Evolutionary conservation across 1,284 basidiomycete genomes (phyloP), one percentile per base, ranked within the genome.

Genomic region (Paramarasmius palmivorus): DNA sequence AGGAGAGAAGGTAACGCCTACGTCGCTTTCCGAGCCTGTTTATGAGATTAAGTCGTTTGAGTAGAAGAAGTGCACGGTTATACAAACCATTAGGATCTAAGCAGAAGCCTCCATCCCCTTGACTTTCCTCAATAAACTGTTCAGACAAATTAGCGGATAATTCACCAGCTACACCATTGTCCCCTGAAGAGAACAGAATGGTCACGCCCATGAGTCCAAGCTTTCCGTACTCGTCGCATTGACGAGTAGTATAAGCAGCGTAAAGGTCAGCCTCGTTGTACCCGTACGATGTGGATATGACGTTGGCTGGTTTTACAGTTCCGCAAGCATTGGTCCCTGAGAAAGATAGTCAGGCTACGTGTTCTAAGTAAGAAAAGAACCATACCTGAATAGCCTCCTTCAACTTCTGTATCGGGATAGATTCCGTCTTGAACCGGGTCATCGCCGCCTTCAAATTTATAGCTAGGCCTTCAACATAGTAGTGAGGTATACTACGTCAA

Each of bases 221-320:
- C 64, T 72, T 67, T 17, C 65, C 74, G 55, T 73, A 81, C 64
- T 81, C 79, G 35, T 71, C 68, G 58, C 79, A 81, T 63, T 81
- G 78, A 26, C 78, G 61, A 14, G 67, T 65, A 42, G 73, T 65
- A 60, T 80, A 81, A 20, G 66, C 64, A 9, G 69, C 65, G 0
- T 73, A 73, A 17, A 78, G 68, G 55, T 76, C 73, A 1, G 74
- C 76, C 61, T 80, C 78, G 53, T 75, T 72, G 59, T 72, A 73
- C 12, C 68, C 72, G 62, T 77, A 78, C 1, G 75, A 77, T 1
- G 71, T 76, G 17, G 72, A 72, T 50, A 76, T 72, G 41, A 81
- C 73, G 55, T 75, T 69, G 3, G 77, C 69, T 3, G 73, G 71
- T 29, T 68, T 69, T n/a, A 68, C 65, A 20, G 66, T 76, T 2